phyloP scores from a whole-genome alignment of 2,329 filamentous ascomycete genomes.

The Xylariaceae sp. region DNA sequence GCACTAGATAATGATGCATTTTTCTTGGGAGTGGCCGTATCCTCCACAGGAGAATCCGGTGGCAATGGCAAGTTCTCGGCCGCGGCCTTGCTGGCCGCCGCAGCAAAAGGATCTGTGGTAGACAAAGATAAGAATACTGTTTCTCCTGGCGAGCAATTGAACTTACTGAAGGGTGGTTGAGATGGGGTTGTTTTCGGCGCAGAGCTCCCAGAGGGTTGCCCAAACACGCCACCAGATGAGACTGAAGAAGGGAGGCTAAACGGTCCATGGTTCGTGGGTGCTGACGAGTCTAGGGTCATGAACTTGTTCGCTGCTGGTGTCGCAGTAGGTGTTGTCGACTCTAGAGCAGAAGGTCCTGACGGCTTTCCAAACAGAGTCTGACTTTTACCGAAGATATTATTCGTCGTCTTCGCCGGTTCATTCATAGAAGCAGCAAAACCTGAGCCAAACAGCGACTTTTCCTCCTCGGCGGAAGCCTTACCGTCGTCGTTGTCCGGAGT shows the following conservation, averaged over 20 bases:
- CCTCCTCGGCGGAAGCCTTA: constrained; percentile 30
- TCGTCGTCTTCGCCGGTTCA: constrained; percentile 39
- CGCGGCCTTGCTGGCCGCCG: constrained; percentile 18
- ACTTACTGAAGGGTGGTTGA: constrained; percentile 46
- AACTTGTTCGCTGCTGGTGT: constrained; percentile 47
- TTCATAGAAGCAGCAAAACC: constrained; percentile 56
- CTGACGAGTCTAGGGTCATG: constrained; percentile 36
- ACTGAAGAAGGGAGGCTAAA: constrained; percentile 34
- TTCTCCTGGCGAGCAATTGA: constrained; percentile 44
- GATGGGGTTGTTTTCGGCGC: constrained; percentile 36
- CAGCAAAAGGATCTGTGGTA: constrained; percentile 32
- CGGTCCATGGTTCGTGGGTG: constrained; percentile 29
- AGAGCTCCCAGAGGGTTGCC: constrained; percentile 22
- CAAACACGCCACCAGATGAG: constrained; percentile 23
- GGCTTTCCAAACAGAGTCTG: constrained; percentile 24
- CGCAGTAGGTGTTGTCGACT: constrained; percentile 46
- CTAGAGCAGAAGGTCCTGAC: constrained; percentile 17
- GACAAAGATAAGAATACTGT: constrained; percentile 49
- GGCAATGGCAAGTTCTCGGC: constrained; percentile 31
- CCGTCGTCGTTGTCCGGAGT: constrained; percentile 51
- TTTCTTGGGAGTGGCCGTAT: background rate
- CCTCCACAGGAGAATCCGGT: constrained; percentile 32
- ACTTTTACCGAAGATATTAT: constrained; percentile 27
- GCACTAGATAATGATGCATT: constrained; percentile 32
- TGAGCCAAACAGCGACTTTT: constrained; percentile 53